These are phyloP conservation scores for Calonectria honghensis DNA, from an alignment of 2,329 filamentous ascomycete species.

Conservation along the genomic window DNA sequence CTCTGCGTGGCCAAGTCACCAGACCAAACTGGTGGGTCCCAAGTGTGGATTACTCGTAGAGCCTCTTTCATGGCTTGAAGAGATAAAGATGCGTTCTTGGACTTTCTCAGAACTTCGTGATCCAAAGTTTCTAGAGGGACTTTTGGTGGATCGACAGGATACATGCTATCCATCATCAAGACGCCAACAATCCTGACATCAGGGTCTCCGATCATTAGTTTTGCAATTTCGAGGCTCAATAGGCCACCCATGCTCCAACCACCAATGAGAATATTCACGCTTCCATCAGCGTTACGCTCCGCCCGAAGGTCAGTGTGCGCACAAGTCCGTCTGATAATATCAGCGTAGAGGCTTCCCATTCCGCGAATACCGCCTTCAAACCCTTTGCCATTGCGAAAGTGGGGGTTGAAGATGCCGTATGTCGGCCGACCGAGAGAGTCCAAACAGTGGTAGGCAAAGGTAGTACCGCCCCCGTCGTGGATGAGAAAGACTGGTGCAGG, in stretches of 20 bases:
- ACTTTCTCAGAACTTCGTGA: too few relatives aligned
- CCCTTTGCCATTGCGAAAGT: neutral
- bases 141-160: too few relatives aligned
- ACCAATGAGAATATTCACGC: neutral
- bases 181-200: too few relatives aligned
- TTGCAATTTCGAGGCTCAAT: neutral
- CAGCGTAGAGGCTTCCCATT: neutral
- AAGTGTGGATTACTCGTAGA: too few relatives aligned
- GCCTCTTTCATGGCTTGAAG: too few relatives aligned
- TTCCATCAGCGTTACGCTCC: neutral
- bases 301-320: neutral
- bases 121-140: too few relatives aligned
- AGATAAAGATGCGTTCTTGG: too few relatives aligned
- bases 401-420: neutral
- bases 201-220: neutral
- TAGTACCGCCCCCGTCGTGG: neutral
- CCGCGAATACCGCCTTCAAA: neutral
- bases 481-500: neutral
- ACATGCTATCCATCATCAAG: too few relatives aligned
- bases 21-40: too few relatives aligned
- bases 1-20: too few relatives aligned
- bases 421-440: neutral
- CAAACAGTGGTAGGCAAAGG: conserved; percentile 6
- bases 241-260: conserved; percentile 12
- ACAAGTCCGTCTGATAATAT: neutral